Evolutionary conservation across 345 rosid species (phyloP).

Genomic region (Capsella bursapastoris): DNA sequence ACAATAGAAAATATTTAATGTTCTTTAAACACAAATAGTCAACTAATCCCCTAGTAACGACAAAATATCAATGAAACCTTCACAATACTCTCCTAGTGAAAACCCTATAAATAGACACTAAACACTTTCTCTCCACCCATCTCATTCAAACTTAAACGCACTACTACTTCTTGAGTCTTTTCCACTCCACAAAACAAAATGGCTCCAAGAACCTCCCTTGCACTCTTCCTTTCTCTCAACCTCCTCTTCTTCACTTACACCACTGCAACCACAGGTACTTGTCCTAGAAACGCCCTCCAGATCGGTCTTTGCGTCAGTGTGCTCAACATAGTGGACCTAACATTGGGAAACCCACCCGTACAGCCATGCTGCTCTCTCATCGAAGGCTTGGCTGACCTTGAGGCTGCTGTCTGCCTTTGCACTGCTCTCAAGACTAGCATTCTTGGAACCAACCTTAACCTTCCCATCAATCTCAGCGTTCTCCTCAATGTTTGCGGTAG

Average conservation of each 20-base stretch:
- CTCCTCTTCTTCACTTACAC: slow-evolving; percentile 55
- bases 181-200: slow-evolving; percentile 25
- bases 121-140: slow-evolving; percentile 24
- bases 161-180: slow-evolving; percentile 12
- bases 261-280: slow-evolving; percentile 43
- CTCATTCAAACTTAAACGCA: slow-evolving; percentile 10
- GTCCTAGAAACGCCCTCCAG: slow-evolving; percentile 50
- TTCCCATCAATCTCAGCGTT: slow-evolving; percentile 51
- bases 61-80: neutral
- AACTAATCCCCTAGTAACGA: neutral
- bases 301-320: slow-evolving; percentile 48
- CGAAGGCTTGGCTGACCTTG: slow-evolving; percentile 52
- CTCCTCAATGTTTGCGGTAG: slow-evolving; percentile 50
- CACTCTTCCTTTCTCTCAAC: slow-evolving; percentile 59
- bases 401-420: slow-evolving; percentile 63
- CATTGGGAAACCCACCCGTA: slow-evolving; percentile 49
- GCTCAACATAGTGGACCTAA: slow-evolving; percentile 45
- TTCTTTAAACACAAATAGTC: neutral
- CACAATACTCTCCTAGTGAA: neutral
- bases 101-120: slow-evolving; percentile 37
- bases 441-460: slow-evolving; percentile 52
- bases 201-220: slow-evolving; percentile 54
- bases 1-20: neutral
- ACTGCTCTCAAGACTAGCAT: slow-evolving; percentile 48
- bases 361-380: slow-evolving; percentile 51